Evolutionary conservation across 345 rosid genomes (phyloP).

Genomic region (Melaleuca alternifolia): DNA sequence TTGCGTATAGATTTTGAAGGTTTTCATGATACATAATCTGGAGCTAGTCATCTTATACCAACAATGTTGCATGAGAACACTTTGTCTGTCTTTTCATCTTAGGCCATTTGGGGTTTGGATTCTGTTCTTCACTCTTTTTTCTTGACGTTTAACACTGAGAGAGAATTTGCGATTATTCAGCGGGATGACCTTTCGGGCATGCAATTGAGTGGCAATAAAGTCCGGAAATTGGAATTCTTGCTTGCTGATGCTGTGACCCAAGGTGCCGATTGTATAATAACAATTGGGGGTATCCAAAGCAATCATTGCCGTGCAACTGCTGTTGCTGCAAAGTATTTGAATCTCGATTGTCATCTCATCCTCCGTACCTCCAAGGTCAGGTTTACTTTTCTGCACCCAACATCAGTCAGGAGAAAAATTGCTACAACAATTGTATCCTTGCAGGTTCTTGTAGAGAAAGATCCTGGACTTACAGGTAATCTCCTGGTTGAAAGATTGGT

Average conservation of each 20-base stretch:
- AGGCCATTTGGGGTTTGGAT: not conserved
- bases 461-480: slow-evolving; percentile 89
- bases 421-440: not conserved
- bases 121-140: not conserved
- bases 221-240: slow-evolving; percentile 74
- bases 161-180: slow-evolving; percentile 11
- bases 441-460: slow-evolving; percentile 71
- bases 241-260: slow-evolving; percentile 77
- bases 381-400: not conserved
- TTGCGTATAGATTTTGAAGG: not conserved
- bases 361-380: slow-evolving; percentile 75
- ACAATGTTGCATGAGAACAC: not conserved
- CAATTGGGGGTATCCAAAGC: slow-evolving; percentile 91
- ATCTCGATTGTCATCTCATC: slow-evolving; percentile 59
- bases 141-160: not conserved
- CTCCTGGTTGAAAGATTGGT: slow-evolving; percentile 75
- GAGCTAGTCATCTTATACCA: not conserved
- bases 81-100: not conserved
- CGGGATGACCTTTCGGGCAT: slow-evolving; percentile 83
- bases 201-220: slow-evolving; percentile 95
- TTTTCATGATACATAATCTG: not conserved
- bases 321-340: slow-evolving; percentile 78
- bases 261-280: slow-evolving; percentile 76
- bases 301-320: slow-evolving; percentile 94
- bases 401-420: not conserved